Conservation (phyloP, 345 rosid genomes). For the Aegle marmelos region DNA sequence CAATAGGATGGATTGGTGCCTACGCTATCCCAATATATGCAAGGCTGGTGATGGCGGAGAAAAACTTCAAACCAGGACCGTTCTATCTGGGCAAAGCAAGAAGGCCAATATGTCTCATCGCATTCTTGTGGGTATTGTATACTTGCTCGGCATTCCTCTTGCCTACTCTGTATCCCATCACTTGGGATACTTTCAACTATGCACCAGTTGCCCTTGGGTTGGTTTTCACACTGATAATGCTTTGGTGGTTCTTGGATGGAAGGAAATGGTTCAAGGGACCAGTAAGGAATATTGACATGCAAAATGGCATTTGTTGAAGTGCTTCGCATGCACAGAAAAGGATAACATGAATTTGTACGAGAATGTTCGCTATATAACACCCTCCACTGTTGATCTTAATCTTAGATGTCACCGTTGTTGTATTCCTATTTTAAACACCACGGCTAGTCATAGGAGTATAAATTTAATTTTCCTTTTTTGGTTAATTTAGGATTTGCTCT, state of each 20-base stretch:
- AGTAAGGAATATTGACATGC: conserved; percentile 47
- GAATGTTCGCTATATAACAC: too few species aligned
- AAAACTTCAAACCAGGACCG: conserved; percentile 55
- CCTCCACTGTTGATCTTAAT: accelerated
- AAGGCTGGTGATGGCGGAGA: conserved; percentile 54
- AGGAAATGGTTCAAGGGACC: conserved; percentile 67
- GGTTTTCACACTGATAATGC: conserved; percentile 40
- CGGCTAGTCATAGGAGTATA: too few species aligned
- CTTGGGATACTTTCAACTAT: conserved; percentile 52
- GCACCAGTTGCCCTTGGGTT: conserved; percentile 55
- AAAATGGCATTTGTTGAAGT: conserved; percentile 16
- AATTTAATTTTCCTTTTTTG: too few species aligned
- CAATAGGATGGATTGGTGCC: conserved; percentile 68
- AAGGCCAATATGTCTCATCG: conserved; percentile 44
- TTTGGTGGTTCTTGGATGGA: conserved; percentile 60
- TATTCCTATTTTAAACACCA: too few species aligned
- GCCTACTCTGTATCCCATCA: conserved; percentile 49
- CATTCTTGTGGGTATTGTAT: conserved; percentile 59
- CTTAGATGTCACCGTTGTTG: too few species aligned
- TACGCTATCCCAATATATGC: conserved; percentile 59
- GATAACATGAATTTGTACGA: neutral
- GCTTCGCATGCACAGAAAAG: too few species aligned
- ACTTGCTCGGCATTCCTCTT: conserved; percentile 57
- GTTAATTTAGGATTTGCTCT: too few species aligned
- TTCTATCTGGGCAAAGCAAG: conserved; percentile 58